Percentiles rank a stretch among this genome's conserved stretches.
Conservation (phyloP, 2,329 filamentous ascomycete species). For the Stachybotrys echinatus region DNA sequence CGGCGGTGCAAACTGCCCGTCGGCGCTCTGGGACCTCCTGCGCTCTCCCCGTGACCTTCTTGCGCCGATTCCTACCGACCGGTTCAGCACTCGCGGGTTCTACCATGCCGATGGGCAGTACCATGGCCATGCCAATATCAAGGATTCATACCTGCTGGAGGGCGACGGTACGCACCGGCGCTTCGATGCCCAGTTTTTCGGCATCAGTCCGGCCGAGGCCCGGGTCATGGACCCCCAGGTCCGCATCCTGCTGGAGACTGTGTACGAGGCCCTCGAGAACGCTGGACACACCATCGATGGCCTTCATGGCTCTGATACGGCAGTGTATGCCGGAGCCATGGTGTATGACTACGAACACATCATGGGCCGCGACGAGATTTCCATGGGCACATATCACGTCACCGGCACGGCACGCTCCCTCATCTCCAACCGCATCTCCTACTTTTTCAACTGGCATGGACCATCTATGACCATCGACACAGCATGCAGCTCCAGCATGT, state of each 20-base stretch:
- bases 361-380: slow-evolving; percentile 16
- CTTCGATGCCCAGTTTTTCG: slow-evolving; percentile 19
- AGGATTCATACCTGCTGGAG: slow-evolving; percentile 1
- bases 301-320: background rate
- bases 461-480: slow-evolving; percentile 35
- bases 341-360: slow-evolving; percentile 21
- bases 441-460: slow-evolving; percentile 33
- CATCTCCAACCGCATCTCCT: slow-evolving; percentile 33
- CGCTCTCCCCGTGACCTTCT: slow-evolving; percentile 25
- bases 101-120: slow-evolving; percentile 24
- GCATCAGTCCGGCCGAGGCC: slow-evolving; percentile 14
- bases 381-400: slow-evolving; percentile 2
- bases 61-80: slow-evolving; percentile 15
- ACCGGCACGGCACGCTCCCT: slow-evolving; percentile 12
- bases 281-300: slow-evolving; percentile 6
- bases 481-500: slow-evolving; percentile 32
- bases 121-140: slow-evolving; percentile 14
- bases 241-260: slow-evolving; percentile 20
- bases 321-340: slow-evolving; percentile 16
- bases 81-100: slow-evolving; percentile 17
- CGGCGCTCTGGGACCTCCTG: slow-evolving; percentile 29
- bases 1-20: slow-evolving; percentile 24
- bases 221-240: slow-evolving; percentile 22
- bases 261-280: slow-evolving; percentile 20
- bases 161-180: slow-evolving; percentile 1